Conservation (phyloP, 352 stramenopile species). For the Globisporangium acanthophoron region DNA sequence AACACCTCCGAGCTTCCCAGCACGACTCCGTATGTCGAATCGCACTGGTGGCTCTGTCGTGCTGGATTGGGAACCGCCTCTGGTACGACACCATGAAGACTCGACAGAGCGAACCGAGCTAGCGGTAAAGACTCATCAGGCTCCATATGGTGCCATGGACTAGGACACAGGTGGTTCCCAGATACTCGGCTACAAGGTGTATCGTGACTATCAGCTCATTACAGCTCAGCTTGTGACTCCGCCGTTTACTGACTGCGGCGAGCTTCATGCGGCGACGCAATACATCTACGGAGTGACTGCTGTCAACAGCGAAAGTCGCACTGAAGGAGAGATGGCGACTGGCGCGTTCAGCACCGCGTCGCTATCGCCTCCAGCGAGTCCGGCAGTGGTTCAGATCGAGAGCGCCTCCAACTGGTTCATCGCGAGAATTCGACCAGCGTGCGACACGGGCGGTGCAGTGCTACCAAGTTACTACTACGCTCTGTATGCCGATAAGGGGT, state of each 20-base stretch:
- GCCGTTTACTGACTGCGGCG: slow-evolving; percentile 44
- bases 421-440: slow-evolving; percentile 24
- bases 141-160: not conserved
- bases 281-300: slow-evolving; percentile 50
- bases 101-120: not conserved
- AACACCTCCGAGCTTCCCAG: slow-evolving; percentile 29
- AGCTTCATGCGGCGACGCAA: slow-evolving; percentile 20
- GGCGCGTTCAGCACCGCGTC: slow-evolving; percentile 18
- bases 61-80: slow-evolving; percentile 35
- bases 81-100: slow-evolving; percentile 16
- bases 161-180: slow-evolving; percentile 30
- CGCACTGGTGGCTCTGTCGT: slow-evolving; percentile 37
- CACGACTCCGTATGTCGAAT: slow-evolving; percentile 17
- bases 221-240: slow-evolving; percentile 20
- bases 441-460: slow-evolving; percentile 31
- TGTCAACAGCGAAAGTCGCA: slow-evolving; percentile 17
- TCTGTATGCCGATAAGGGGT: slow-evolving; percentile 7
- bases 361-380: slow-evolving; percentile 23
- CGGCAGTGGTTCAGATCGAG: slow-evolving; percentile 14
- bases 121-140: not conserved
- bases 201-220: slow-evolving; percentile 46
- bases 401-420: slow-evolving; percentile 27
- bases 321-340: slow-evolving; percentile 32
- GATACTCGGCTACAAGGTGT: slow-evolving; percentile 50
- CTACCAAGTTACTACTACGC: slow-evolving; percentile 33